Evolutionary conservation across 1,139 yeast genomes (phyloP).

Genomic region (Pichia kudriavzevii): DNA sequence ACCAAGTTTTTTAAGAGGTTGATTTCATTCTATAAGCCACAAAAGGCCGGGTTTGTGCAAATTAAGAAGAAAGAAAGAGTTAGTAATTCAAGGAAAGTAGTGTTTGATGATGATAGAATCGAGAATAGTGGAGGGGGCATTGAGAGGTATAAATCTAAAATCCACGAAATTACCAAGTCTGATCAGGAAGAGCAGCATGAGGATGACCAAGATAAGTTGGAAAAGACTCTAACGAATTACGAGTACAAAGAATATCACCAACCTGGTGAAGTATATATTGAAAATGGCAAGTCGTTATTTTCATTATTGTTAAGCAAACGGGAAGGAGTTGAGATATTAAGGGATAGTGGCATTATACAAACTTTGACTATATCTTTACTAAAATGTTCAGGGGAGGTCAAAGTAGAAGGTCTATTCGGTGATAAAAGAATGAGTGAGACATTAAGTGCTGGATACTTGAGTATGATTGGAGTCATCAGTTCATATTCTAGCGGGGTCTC

Average conservation of each 20-base stretch:
- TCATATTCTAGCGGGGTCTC: slow-evolving; percentile 53
- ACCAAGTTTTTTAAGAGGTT: slow-evolving; percentile 82
- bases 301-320: slow-evolving; percentile 54
- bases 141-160: too few species aligned
- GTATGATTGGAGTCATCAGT: slow-evolving; percentile 67
- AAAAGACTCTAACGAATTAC: too few species aligned
- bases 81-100: too few species aligned
- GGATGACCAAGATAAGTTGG: slow-evolving; percentile 1
- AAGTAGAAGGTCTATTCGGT: slow-evolving; percentile 64
- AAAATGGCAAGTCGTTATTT: slow-evolving; percentile 67
- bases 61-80: slow-evolving; percentile 34
- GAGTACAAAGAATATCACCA: neutral
- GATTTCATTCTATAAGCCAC: slow-evolving; percentile 83
- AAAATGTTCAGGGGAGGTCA: slow-evolving; percentile 35
- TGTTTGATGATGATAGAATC: too few species aligned
- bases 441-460: slow-evolving; percentile 68
- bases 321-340: slow-evolving; percentile 62
- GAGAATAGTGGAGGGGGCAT: too few species aligned
- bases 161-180: too few species aligned
- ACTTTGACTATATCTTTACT: slow-evolving; percentile 86
- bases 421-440: slow-evolving; percentile 53
- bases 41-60: slow-evolving; percentile 55
- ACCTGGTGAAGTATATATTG: slow-evolving; percentile 43
- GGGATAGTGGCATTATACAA: slow-evolving; percentile 70
- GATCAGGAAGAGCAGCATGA: slow-evolving; percentile 1